Conservation (phyloP, 441 rosid species). For the Croton setiger region DNA sequence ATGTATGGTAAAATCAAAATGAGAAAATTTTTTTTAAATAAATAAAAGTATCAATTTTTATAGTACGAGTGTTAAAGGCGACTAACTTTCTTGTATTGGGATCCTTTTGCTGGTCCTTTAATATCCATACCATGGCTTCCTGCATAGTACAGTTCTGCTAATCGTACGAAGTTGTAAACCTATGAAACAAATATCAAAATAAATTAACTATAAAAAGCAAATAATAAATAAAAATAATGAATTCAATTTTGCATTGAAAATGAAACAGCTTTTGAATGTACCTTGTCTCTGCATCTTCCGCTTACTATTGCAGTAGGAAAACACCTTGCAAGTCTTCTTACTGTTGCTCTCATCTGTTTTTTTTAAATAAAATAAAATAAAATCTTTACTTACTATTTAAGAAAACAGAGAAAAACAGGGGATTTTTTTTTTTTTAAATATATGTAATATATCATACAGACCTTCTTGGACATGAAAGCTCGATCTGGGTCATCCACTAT, state of each 20-base stretch:
- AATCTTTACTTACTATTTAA: no score
- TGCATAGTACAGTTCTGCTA: slow-evolving; percentile 88
- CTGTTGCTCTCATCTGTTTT: slow-evolving; percentile 76
- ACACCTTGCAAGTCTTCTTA: slow-evolving; percentile 56
- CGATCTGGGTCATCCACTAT: slow-evolving; percentile 83
- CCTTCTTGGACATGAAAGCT: slow-evolving; percentile 95
- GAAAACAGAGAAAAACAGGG: not conserved
- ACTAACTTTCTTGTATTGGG: slow-evolving; percentile 54
- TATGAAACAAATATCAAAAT: slow-evolving; percentile 13
- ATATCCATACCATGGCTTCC: slow-evolving; percentile 99
- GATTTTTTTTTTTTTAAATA: no score
- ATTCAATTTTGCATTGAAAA: not conserved
- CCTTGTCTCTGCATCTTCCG: slow-evolving; percentile 95
- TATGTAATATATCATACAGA: slow-evolving; percentile 1
- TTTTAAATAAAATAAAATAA: no score
- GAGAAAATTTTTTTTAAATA: no score
- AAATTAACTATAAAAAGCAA: not conserved
- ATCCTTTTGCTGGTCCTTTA: slow-evolving; percentile 74
- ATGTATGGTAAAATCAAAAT: not conserved
- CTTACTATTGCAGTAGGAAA: slow-evolving; percentile 93
- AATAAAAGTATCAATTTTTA: not conserved
- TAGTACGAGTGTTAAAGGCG: slow-evolving; percentile 14
- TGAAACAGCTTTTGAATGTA: slow-evolving; percentile 27
- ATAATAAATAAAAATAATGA: not conserved
- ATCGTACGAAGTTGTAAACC: slow-evolving; percentile 79